Conservation (phyloP, 2,329 filamentous ascomycete species). For the Alternaria sp. region DNA sequence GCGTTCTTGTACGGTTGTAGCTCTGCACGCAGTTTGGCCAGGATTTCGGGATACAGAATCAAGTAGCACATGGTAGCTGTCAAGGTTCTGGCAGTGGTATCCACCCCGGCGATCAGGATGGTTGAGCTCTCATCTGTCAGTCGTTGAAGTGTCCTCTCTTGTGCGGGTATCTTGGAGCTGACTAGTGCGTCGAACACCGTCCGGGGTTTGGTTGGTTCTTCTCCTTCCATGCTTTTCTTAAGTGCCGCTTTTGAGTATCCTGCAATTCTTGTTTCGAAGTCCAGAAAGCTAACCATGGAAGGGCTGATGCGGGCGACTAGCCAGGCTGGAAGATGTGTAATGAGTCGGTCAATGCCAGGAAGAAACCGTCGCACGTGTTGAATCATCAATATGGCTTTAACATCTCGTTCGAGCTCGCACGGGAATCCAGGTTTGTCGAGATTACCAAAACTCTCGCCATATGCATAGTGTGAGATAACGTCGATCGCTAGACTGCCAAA, state of each 20-base stretch:
- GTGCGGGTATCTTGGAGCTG: conserved; percentile 11
- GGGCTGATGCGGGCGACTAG: neutral
- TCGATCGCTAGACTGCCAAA: conserved; percentile 16
- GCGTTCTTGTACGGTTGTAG: neutral
- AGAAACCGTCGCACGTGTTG: conserved; percentile 3
- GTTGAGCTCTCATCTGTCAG: conserved; percentile 41
- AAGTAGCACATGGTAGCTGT: conserved; percentile 17
- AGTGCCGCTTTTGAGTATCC: neutral
- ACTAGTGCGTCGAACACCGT: conserved; percentile 19
- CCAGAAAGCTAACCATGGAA: neutral
- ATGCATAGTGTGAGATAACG: conserved; percentile 16
- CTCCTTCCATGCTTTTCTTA: neutral
- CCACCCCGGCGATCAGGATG: conserved; percentile 42
- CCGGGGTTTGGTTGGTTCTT: neutral
- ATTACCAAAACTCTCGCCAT: conserved; percentile 8
- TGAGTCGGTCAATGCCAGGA: neutral
- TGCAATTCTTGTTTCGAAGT: neutral
- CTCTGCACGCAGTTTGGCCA: conserved; percentile 6
- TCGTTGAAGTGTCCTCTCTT: conserved; percentile 39
- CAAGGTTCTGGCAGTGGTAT: conserved; percentile 42
- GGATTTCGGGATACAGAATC: conserved; percentile 9
- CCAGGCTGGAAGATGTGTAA: neutral
- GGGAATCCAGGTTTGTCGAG: conserved; percentile 13
- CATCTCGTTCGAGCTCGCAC: conserved; percentile 1
- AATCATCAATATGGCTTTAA: conserved; percentile 2